Evolutionary conservation across 805 yeast species (phyloP).

Genomic region (Yarrowia osloensis): DNA sequence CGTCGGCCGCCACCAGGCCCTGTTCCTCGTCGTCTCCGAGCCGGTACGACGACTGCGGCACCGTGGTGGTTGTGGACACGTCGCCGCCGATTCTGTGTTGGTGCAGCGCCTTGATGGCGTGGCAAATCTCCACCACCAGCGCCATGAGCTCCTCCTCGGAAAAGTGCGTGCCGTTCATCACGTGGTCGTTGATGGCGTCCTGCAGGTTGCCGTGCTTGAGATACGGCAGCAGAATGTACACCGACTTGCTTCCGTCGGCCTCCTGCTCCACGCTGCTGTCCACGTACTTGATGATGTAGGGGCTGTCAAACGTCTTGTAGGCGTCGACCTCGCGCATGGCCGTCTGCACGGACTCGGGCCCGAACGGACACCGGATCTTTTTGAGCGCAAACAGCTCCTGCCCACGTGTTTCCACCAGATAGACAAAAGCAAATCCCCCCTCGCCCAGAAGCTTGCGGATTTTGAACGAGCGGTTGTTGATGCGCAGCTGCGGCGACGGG

Average conservation of each 20-base stretch:
- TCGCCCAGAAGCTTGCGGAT: constrained; percentile 80
- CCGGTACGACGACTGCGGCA: neutral
- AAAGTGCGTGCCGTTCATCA: constrained; percentile 55
- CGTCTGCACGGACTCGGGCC: constrained; percentile 67
- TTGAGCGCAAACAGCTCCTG: constrained; percentile 68
- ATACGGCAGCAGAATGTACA: constrained; percentile 78
- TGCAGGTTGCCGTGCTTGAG: constrained; percentile 74
- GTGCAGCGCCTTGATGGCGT: constrained; percentile 79
- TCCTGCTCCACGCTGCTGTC: constrained; percentile 75
- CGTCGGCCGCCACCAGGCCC: constrained; percentile 38
- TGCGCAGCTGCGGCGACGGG: constrained; percentile 56
- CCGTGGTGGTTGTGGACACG: neutral
- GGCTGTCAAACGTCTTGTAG: constrained; percentile 64
- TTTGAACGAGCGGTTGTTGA: constrained; percentile 63
- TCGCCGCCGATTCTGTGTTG: constrained; percentile 39
- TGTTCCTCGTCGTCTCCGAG: constrained; percentile 36
- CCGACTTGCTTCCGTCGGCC: constrained; percentile 73
- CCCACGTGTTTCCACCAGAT: constrained; percentile 57
- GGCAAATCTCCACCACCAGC: constrained; percentile 65
- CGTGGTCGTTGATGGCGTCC: constrained; percentile 68
- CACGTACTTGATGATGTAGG: constrained; percentile 65
- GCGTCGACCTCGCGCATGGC: constrained; percentile 79
- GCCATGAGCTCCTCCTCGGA: constrained; percentile 65
- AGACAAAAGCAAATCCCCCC: constrained; percentile 87
- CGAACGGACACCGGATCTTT: constrained; percentile 85